These are phyloP conservation scores for Seminavis robusta DNA, from an alignment of 108 stramenopile species.

Conservation along the genomic window DNA sequence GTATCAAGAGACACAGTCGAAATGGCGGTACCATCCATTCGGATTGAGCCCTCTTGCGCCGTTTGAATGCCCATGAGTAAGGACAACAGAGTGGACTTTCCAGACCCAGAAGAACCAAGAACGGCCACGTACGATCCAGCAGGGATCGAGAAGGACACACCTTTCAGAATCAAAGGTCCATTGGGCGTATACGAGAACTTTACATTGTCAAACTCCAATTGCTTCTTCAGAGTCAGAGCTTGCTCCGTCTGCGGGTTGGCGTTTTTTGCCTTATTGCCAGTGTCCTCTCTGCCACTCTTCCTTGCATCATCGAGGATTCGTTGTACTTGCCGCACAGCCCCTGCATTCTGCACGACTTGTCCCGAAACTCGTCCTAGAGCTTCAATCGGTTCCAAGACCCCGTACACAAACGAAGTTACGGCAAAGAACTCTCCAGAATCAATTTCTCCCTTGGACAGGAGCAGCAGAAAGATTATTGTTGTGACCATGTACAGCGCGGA, in stretches of 20 bases:
- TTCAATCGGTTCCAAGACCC: not conserved
- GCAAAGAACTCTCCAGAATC: not conserved
- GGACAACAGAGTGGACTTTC: conserved; percentile 1
- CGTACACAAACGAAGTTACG: not conserved
- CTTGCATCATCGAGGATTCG: not conserved
- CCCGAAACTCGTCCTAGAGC: not conserved
- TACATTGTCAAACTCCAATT: conserved; percentile 6
- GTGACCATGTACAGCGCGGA: not conserved
- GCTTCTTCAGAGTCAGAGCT: not conserved
- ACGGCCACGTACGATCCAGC: conserved; percentile 4
- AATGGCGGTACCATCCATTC: conserved; percentile 11
- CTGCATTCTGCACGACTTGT: not conserved
- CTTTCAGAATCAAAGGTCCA: conserved; percentile 5
- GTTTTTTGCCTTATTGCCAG: not conserved
- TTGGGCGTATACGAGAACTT: conserved; percentile 4
- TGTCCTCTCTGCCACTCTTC: not conserved
- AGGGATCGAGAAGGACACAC: not conserved
- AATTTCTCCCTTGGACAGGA: not conserved
- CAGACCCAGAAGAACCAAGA: conserved; percentile 5
- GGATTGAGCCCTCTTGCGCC: not conserved
- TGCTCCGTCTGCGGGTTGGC: too few species aligned
- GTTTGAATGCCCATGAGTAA: not conserved
- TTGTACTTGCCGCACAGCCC: not conserved
- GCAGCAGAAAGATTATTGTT: not conserved
- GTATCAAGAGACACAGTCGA: not conserved